These are phyloP conservation scores for Fragilaria crotonensis DNA, from an alignment of 108 stramenopile genomes.

Conservation along the genomic window DNA sequence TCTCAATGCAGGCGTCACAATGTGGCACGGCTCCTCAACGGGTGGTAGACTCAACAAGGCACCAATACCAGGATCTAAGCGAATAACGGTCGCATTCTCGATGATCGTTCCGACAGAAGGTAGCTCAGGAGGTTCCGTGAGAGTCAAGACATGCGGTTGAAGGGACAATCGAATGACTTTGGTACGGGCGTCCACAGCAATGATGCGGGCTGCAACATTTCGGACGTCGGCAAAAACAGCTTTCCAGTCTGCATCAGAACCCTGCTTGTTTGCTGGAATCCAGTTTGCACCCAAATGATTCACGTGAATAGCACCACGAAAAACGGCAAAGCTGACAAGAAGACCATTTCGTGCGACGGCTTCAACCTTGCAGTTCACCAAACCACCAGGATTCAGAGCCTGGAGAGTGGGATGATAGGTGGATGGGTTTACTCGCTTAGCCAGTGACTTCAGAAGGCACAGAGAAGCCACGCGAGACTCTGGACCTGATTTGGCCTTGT, in stretches of 20 bases:
- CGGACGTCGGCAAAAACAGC: slow-evolving; percentile 19
- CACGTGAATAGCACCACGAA: slow-evolving; percentile 70
- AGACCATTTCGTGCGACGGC: slow-evolving; percentile 72
- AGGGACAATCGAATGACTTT: slow-evolving; percentile 76
- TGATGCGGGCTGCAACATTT: slow-evolving; percentile 64
- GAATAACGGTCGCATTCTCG: slow-evolving; percentile 60
- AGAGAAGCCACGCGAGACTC: background rate
- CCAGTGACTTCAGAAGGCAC: slow-evolving; percentile 1
- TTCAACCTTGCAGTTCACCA: slow-evolving; percentile 59
- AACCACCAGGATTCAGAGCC: slow-evolving; percentile 55
- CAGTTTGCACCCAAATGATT: slow-evolving; percentile 58
- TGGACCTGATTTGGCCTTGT: background rate
- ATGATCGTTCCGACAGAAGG: slow-evolving; percentile 51
- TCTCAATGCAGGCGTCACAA: slow-evolving; percentile 5
- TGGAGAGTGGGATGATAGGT: slow-evolving; percentile 16
- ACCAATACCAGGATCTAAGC: slow-evolving; percentile 78
- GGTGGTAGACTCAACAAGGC: slow-evolving; percentile 68
- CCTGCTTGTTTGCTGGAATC: slow-evolving; percentile 13
- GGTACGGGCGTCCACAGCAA: slow-evolving; percentile 64
- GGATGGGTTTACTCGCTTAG: slow-evolving; percentile 6
- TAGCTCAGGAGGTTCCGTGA: slow-evolving; percentile 7
- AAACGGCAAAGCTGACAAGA: slow-evolving; percentile 67
- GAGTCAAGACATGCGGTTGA: slow-evolving; percentile 53
- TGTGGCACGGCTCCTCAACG: slow-evolving; percentile 8
- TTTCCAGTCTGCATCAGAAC: slow-evolving; percentile 16